Base-by-base conservation (phyloP, 768 basidiomycete species). In the Mycena filopes region DNA sequence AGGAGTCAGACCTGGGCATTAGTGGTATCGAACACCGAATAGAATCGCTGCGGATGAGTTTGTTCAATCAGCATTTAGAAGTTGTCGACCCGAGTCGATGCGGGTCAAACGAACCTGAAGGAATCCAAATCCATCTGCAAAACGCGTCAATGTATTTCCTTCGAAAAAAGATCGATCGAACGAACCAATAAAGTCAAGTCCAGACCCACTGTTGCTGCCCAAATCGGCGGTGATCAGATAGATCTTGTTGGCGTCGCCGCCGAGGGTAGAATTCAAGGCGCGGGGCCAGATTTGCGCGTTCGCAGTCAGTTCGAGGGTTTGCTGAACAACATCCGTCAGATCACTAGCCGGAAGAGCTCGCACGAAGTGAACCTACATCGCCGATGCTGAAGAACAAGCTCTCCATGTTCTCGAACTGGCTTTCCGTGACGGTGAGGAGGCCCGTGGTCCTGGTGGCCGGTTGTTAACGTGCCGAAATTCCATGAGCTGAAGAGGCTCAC, bases 211-310 rank as follows among this genome's bases (percentile, higher is more conserved):
- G 55, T 68, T 66, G 56, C 71, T 73, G 36, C 88, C 87, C 42
- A 89, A 71, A 70, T 89, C 86, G 21, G 79, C 80, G n/a, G 81
- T 77, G 70, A 89, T 80, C 65, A 89, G 79, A 68, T 89, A 90
- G 67, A 90, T 89, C 58, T 75, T 74, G 69, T 73, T 70, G 5
- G 76, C 66, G 28, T 77, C 73, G 48, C 91, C 91, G 60, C 88
- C 88, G 16, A 92, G 82, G 36, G 77, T 75, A 18, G 78, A 74
- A 77, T 92, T 91, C 65, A 87, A 78, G 4, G 79, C 71, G 49
- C 87, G 85, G 0, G 89, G 89, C 88, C 89, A 91, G 66, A 89
- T 86, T 80, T 92, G 90, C 4, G 87, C 89, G 69, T 90, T 88
- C 18, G 86, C 72, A 3, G 85, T 87, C 59, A 91, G 68, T 73